Evolutionary conservation across 2,329 filamentous ascomycete species (phyloP), one percentile per base, ranked within the genome.

Genomic region (Aspergillus ochraceus): DNA sequence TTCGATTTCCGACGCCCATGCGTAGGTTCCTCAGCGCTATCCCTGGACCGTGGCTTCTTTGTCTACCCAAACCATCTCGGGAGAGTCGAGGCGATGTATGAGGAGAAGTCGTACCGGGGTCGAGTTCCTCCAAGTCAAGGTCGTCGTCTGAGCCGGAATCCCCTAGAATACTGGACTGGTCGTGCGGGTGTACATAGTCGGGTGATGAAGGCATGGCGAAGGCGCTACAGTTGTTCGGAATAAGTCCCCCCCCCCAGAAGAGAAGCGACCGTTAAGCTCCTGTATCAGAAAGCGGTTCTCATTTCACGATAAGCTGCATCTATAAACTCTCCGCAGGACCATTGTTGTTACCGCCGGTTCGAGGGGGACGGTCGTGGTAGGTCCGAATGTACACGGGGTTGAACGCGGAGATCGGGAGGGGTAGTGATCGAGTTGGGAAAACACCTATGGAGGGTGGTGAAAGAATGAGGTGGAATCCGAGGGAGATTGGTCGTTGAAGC

Each of bases 11-110:
- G 55, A 79, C 74, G 20, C 80, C 82, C 47, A 80, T 77, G 45
- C 84, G 77, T 62, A 87, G 68, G 64, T 83, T 86, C 52, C 76
- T 74, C 39, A 81, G 60, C 3, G 78, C 77, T 54, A 80, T 79
- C 11, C 73, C 75, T n/a, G 76, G 73, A 20, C 72, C 74, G 67
- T 74, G 73, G 42, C 68, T 64, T 57, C 66, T 61, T 60, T 68
- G 66, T 49, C 62, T 64, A 14, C 61, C 58, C 2, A 68, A 57
- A 29, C 73, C 71, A 20, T 76, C 74, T 49, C 67, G 64, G 24
- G 72, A 74, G 14, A 57, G 32, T 39, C 70, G 65, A 24, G 65
- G 51, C 9, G 62, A 56, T 39, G 55, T 60, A 24, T 72, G 65
- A 53, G 66, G 55, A 17, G 62, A 59, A 36, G 71, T 58, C 1